Evolutionary conservation across 495 filamentous ascomycete species (phyloP), one percentile per base, ranked within the genome.

Genomic region (Penicillium paradoxum): DNA sequence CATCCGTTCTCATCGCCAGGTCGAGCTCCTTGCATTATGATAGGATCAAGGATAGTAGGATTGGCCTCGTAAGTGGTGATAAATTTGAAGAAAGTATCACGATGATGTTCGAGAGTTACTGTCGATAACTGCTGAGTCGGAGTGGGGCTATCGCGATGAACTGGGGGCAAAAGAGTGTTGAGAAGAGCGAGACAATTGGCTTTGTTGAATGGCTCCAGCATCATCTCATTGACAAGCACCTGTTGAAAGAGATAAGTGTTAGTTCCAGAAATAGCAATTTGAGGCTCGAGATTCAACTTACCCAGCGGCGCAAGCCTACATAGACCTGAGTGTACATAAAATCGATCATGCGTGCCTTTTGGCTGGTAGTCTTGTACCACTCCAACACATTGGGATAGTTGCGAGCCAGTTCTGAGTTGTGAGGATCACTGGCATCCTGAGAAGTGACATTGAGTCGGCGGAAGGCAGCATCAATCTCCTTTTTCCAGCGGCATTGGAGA

Each of bases 121-220:
- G 72, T 65, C 5, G 79, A 83, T 51, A 87, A 70, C 42, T 80
- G 74, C n/a, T 74, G 58, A 17, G 80, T 82, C 0, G 82, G 79
- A 22, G 68, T 65, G 5, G 66, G 56, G 17, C 76, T 76, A 2
- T 73, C 69, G 6, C 71, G 63, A 44, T 70, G 75, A 27, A 74
- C 64, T 18, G 77, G 82, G 17, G 86, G 86, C 56, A 87, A 85
- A n/a, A 90, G 74, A 21, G 86, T 88, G 69, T 90, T 90, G 34
- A 90, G 79, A 79, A 89, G 83, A 45, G 84, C 87, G 48, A 87
- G 76, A 65, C 85, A 85, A 58, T 87, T 88, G 60, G 76, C 76
- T 59, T 85, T 84, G 67, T 81, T 82, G 69, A 83, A 83, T 0
- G 83, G 83, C 45, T 76, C 70, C 17, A 86, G 68, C 24, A 82